phyloP scores from a whole-genome alignment of 305 asterid genomes.

The Fraxinus dipetala region DNA sequence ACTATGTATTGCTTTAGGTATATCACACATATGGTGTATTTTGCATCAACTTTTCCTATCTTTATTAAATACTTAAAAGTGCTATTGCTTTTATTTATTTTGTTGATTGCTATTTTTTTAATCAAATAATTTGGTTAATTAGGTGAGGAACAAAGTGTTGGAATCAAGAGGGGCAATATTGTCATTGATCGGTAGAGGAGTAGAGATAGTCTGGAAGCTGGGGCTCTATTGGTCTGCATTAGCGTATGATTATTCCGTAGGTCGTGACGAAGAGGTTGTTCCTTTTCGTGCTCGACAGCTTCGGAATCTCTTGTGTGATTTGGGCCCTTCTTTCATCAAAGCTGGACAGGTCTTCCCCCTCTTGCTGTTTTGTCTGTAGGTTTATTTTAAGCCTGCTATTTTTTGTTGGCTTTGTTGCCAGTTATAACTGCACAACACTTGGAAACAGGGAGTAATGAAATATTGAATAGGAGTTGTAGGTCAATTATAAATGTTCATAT shows the following conservation, averaged over 20 bases:
- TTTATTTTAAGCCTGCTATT: neutral
- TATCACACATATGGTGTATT: neutral
- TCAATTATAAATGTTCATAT: neutral
- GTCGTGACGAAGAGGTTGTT: constrained; percentile 97
- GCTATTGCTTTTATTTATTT: constrained; percentile 13
- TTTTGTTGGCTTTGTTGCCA: neutral
- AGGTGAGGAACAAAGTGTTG: constrained; percentile 88
- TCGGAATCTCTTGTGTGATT: constrained; percentile 84
- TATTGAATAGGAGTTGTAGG: neutral
- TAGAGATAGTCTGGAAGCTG: constrained; percentile 91
- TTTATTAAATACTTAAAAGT: neutral
- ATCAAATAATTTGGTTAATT: constrained; percentile 19
- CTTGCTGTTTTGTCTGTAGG: constrained; percentile 6
- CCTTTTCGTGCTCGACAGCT: constrained; percentile 97
- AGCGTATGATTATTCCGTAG: constrained; percentile 74
- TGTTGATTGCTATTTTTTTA: neutral
- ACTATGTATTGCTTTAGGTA: neutral
- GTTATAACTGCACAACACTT: neutral
- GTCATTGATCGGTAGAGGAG: constrained; percentile 83
- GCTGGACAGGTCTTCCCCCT: constrained; percentile 83
- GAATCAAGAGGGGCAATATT: constrained; percentile 82
- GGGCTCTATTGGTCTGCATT: constrained; percentile 87
- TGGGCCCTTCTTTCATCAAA: constrained; percentile 98
- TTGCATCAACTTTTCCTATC: constrained; percentile 4
- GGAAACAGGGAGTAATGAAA: neutral